Base-by-base conservation (phyloP, 768 basidiomycete genomes). In the Guyanaporus albipodus region DNA sequence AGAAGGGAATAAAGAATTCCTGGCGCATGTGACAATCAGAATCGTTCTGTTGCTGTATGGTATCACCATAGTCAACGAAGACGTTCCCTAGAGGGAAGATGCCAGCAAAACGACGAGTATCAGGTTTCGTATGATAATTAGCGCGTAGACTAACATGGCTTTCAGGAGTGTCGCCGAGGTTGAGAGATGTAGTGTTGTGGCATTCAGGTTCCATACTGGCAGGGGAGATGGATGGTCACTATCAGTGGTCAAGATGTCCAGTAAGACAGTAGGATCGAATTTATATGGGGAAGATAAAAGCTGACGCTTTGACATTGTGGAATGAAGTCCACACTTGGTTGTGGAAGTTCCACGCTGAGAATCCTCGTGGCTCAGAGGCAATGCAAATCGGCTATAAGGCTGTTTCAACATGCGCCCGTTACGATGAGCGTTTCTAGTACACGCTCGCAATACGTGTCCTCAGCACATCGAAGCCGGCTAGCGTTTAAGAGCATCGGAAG, bases 41-140 rank as follows among this genome's bases (percentile, higher is more conserved):
- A 14, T 39, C 42, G 14, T 39, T 36, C 42, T 44, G 50, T 39
- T 57, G 54, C 43, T 42, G 29, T 17, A 47, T 33, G 41, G 49
- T 33, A 42, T 52, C 48, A 24, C 38, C 26, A 19, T 36, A 46
- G 31, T 49, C 38, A 17, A 49, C 28, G 28, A 49, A 45, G 21
- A 47, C 8, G 7, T 22, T 24, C 19, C 44, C 46, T 28, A 35
- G 18, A 33, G 54, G 40, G 31, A 66, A 56, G 39, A 66, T 46
- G 17, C 36, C 17, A 2, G 52, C 66, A 31, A 61, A 66, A 29
- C 66, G 61, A 27, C 66, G 62, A 40, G 55, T 62, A 9, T 66
- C 56, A 14, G 38, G 45, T 11, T 42, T 44, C n/a, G n/a, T 6
- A 17, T 36, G 34, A 15, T 35, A 44, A 26, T 33, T 26, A 15